A percentile compares a stretch with the other conserved stretches of the same genome.
These are phyloP conservation scores for Saururus chinensis DNA, from an alignment of 164 flowering plant genomes.

Conservation along the genomic window DNA sequence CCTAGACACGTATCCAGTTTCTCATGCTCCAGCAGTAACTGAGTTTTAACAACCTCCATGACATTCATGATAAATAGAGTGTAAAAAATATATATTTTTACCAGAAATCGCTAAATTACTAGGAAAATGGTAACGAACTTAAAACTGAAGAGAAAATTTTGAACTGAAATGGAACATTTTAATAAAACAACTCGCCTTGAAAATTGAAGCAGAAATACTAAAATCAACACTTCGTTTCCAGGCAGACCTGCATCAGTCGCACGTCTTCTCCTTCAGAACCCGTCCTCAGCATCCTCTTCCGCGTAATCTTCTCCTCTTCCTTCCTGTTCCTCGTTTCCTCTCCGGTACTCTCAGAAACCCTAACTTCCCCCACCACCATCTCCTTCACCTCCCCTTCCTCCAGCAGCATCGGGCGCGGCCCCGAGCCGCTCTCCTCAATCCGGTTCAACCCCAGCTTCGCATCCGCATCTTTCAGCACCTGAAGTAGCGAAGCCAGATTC, in stretches of 20 bases:
- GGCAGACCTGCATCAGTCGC: conserved; percentile 69
- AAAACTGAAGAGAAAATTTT: too few relatives aligned
- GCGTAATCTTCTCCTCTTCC: conserved; percentile 10
- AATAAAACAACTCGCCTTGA: conserved; percentile 11
- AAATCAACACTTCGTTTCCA: conserved; percentile 13
- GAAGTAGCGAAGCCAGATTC: conserved; percentile 19
- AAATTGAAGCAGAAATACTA: not conserved
- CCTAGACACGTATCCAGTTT: too few relatives aligned
- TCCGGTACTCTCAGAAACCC: conserved; percentile 17
- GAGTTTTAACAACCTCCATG: too few relatives aligned
- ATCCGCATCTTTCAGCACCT: conserved; percentile 37
- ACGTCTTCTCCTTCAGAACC: conserved; percentile 92
- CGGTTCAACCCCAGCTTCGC: conserved; percentile 6
- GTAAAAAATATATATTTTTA: too few relatives aligned
- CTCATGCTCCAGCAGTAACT: too few relatives aligned
- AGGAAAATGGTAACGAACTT: too few relatives aligned
- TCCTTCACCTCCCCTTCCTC: conserved; percentile 22
- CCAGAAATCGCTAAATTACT: too few relatives aligned
- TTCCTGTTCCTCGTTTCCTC: conserved; percentile 4
- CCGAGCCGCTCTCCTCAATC: conserved; percentile 42
- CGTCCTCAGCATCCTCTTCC: conserved; percentile 27
- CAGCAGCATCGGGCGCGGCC: conserved; percentile 27
- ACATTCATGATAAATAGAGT: too few relatives aligned
- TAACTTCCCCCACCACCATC: conserved; percentile 30
- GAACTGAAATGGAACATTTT: not conserved